Conservation (phyloP, 768 basidiomycete species). For the Kwoniella bestiolae region DNA sequence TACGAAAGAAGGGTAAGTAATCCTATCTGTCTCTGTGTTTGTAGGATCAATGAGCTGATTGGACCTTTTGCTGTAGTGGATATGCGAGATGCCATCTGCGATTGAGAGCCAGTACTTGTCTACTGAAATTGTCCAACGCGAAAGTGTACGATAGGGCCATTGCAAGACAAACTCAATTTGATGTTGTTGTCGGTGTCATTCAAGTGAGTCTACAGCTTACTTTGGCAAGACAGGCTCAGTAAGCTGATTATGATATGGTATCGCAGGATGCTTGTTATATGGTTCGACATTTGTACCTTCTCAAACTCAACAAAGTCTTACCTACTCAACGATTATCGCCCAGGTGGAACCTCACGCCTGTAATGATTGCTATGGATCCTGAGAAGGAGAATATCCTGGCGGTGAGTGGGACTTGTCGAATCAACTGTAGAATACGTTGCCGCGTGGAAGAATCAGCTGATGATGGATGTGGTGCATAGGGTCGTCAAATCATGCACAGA, state of each 20-base stretch:
- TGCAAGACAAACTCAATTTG: conserved; percentile 63
- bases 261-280: conserved; percentile 80
- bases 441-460: neutral
- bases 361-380: conserved; percentile 88
- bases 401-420: conserved; percentile 60
- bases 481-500: conserved; percentile 22
- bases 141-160: conserved; percentile 66
- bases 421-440: too few relatives aligned
- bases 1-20: conserved; percentile 62
- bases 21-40: neutral
- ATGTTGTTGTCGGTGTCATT: conserved; percentile 70
- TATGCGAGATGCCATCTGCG: conserved; percentile 74
- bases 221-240: too few relatives aligned
- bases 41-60: conserved; percentile 17
- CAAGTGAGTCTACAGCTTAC: too few relatives aligned
- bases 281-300: conserved; percentile 77
- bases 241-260: neutral
- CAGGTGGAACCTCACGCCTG: conserved; percentile 80
- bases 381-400: conserved; percentile 74
- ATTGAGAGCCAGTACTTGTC: conserved; percentile 75
- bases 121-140: conserved; percentile 71
- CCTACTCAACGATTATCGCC: conserved; percentile 68
- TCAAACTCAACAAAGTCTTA: conserved; percentile 72
- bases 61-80: conserved; percentile 55
- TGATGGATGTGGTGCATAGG: conserved; percentile 20